A percentile compares a stretch with the other conserved stretches of the same genome.
These are phyloP conservation scores for Xerocomus brunneocitrinus DNA, from an alignment of 768 basidiomycete genomes.

Conservation along the genomic window DNA sequence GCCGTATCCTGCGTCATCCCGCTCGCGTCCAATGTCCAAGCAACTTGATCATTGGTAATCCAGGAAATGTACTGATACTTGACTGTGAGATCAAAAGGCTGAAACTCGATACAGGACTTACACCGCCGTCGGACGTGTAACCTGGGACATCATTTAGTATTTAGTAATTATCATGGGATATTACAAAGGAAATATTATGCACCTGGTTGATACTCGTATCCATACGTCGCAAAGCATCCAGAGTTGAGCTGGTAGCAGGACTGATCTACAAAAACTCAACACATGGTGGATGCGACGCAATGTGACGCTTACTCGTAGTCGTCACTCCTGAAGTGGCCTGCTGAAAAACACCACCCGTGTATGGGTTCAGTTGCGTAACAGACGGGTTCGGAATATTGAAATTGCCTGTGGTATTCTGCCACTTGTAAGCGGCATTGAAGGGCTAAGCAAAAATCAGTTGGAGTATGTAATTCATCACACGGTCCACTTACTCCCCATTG, in stretches of 20 bases:
- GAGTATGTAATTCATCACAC: background rate
- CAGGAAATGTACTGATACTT: conserved; percentile 67
- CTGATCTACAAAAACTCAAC: conserved; percentile 44
- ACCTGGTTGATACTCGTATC: conserved; percentile 77
- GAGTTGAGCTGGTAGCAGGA: conserved; percentile 53
- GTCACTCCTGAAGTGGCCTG: conserved; percentile 77
- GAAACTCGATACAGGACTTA: conserved; percentile 29
- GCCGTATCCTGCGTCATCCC: conserved; percentile 55
- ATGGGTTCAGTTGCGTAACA: conserved; percentile 56
- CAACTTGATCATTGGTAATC: conserved; percentile 56
- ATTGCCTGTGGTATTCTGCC: conserved; percentile 62
- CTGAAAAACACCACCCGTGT: conserved; percentile 74
- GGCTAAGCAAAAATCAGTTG: conserved; percentile 44
- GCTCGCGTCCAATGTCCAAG: conserved; percentile 65
- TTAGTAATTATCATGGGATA: background rate
- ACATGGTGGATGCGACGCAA: background rate
- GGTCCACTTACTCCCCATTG: conserved; percentile 66
- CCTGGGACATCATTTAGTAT: conserved; percentile 13
- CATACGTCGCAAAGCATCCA: conserved; percentile 66
- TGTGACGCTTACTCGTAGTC: conserved; percentile 43
- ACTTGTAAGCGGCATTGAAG: conserved; percentile 68
- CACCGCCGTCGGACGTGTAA: conserved; percentile 39
- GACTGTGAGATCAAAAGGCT: conserved; percentile 4
- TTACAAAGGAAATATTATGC: conserved; percentile 16
- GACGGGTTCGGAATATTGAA: conserved; percentile 50